Evolutionary conservation across 192 early-diverging fungal genomes (phyloP).

Genomic region (Funneliformis mosseae): DNA sequence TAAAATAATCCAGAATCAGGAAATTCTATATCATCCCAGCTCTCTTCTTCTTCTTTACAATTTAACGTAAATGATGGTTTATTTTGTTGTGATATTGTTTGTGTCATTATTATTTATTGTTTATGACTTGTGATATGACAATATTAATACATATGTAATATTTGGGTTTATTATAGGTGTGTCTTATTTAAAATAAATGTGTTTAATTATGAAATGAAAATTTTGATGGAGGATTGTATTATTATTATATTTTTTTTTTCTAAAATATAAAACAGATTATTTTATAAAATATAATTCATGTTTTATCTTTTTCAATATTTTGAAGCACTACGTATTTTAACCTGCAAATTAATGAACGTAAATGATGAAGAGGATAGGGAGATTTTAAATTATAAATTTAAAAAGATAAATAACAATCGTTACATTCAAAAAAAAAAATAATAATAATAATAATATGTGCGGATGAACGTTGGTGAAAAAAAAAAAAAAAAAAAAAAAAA

Average conservation of each 20-base stretch:
- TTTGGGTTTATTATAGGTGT: background rate
- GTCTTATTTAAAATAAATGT: background rate
- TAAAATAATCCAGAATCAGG: constrained; percentile 4
- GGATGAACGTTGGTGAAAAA: too few species aligned
- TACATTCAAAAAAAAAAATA: background rate
- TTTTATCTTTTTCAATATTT: background rate
- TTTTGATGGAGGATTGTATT: background rate
- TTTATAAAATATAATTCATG: background rate
- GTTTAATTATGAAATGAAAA: background rate
- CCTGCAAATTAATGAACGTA: background rate
- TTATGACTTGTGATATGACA: background rate
- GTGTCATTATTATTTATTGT: background rate
- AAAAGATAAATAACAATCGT: background rate
- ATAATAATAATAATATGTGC: too few species aligned
- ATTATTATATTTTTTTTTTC: background rate
- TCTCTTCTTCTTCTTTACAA: background rate
- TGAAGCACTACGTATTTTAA: background rate
- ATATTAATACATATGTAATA: background rate
- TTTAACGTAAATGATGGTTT: background rate
- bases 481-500: too few species aligned
- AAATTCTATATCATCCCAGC: constrained; percentile 24
- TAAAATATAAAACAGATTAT: background rate
- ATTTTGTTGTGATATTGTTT: too few species aligned
- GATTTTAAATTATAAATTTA: background rate
- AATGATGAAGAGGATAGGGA: background rate